Conservation (phyloP, 805 yeast genomes). For the Candida mattraensis region DNA sequence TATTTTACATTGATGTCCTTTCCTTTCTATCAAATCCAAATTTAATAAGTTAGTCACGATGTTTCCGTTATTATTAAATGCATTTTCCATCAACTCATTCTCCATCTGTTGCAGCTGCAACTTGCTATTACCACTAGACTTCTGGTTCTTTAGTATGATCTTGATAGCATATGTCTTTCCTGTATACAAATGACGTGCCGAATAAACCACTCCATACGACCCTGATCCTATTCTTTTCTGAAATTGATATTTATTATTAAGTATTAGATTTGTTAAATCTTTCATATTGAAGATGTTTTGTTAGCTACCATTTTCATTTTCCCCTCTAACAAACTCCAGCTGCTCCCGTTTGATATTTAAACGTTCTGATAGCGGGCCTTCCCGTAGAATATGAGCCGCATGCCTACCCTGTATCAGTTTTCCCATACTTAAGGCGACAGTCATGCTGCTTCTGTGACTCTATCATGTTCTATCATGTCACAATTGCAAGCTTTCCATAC, state of each 20-base stretch:
- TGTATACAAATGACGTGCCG: slow-evolving; percentile 55
- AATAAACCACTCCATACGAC: slow-evolving; percentile 79
- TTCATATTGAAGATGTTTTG: slow-evolving; percentile 26
- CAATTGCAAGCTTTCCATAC: too few relatives aligned
- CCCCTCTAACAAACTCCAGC: too few relatives aligned
- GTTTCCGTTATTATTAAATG: slow-evolving; percentile 27
- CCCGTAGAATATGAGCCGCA: too few relatives aligned
- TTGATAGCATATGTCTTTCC: slow-evolving; percentile 66
- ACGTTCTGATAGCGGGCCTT: too few relatives aligned
- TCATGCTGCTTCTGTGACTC: too few relatives aligned
- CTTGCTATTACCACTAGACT: slow-evolving; percentile 33
- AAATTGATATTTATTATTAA: slow-evolving; percentile 41
- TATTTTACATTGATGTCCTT: slow-evolving; percentile 38
- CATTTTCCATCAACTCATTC: slow-evolving; percentile 24
- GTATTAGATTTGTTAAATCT: slow-evolving; percentile 30
- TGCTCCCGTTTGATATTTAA: too few relatives aligned
- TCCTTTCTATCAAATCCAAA: slow-evolving; percentile 36
- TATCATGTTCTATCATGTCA: too few relatives aligned
- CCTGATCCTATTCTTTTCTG: slow-evolving; percentile 72
- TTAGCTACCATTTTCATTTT: too few relatives aligned
- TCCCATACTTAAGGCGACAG: too few relatives aligned
- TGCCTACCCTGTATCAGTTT: too few relatives aligned
- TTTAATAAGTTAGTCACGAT: slow-evolving; percentile 34
- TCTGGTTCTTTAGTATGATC: slow-evolving; percentile 54
- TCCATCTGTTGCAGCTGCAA: slow-evolving; percentile 32